Evolutionary conservation across 371 early-diverging fungal species (phyloP).

Genomic region (Mucor ambiguus): DNA sequence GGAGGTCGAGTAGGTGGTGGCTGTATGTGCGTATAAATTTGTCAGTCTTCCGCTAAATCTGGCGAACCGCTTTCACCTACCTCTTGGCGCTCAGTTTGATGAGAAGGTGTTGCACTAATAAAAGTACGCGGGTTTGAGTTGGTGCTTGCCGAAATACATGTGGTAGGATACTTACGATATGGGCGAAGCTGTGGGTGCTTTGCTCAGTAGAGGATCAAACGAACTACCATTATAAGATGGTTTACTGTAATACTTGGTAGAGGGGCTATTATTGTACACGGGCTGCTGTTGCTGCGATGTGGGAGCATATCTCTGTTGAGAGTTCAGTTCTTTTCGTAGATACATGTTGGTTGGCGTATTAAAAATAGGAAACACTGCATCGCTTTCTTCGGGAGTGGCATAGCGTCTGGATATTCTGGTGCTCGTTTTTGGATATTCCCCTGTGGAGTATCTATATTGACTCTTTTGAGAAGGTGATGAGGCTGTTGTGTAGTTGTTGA

Average conservation of each 20-base stretch:
- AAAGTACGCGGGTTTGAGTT: neutral
- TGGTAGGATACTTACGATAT: neutral
- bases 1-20: neutral
- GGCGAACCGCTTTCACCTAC: neutral
- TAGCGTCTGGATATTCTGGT: slow-evolving; percentile 10
- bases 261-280: neutral
- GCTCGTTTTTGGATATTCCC: neutral
- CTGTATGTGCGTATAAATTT: neutral
- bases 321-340: slow-evolving; percentile 7
- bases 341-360: slow-evolving; percentile 29
- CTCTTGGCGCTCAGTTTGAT: neutral
- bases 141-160: neutral
- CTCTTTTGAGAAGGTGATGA: neutral
- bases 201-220: slow-evolving; percentile 12
- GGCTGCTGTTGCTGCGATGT: slow-evolving; percentile 1
- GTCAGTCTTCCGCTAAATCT: neutral
- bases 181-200: neutral
- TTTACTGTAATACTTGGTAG: neutral
- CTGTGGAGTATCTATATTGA: slow-evolving; percentile 8
- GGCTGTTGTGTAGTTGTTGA: neutral
- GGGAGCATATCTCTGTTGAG: neutral
- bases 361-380: slow-evolving; percentile 26
- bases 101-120: neutral
- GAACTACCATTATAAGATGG: neutral
- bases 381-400: slow-evolving; percentile 30